Evolutionary conservation across 768 basidiomycete genomes (phyloP).

Genomic region (Leccinellum rugosiceps): DNA sequence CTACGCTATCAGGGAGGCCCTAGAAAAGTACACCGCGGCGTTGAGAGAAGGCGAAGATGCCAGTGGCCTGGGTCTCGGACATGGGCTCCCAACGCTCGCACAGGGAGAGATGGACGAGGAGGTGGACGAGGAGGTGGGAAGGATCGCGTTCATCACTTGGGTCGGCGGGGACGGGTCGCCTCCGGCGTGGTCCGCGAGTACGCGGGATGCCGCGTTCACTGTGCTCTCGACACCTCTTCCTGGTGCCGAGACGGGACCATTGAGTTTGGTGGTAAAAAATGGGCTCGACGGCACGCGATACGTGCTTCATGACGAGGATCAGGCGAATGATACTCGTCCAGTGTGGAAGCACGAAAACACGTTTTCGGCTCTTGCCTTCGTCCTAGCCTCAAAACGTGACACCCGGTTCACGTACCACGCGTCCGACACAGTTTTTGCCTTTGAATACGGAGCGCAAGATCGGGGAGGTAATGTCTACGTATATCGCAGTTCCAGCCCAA

Average conservation of each 20-base stretch:
- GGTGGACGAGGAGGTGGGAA: slow-evolving; percentile 73
- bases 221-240: slow-evolving; percentile 75
- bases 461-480: slow-evolving; percentile 84
- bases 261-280: slow-evolving; percentile 61
- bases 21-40: slow-evolving; percentile 83
- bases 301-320: slow-evolving; percentile 35
- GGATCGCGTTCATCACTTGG: slow-evolving; percentile 64
- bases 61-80: slow-evolving; percentile 61
- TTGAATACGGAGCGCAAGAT: slow-evolving; percentile 70
- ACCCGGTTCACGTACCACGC: slow-evolving; percentile 82
- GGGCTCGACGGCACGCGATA: slow-evolving; percentile 72
- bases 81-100: slow-evolving; percentile 73
- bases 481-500: slow-evolving; percentile 57
- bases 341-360: slow-evolving; percentile 79
- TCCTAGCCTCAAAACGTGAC: slow-evolving; percentile 89
- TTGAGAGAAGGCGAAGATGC: slow-evolving; percentile 56
- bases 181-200: slow-evolving; percentile 41
- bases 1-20: slow-evolving; percentile 68
- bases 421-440: slow-evolving; percentile 62
- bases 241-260: slow-evolving; percentile 33
- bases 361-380: slow-evolving; percentile 87
- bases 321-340: slow-evolving; percentile 21
- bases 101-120: slow-evolving; percentile 92
- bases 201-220: slow-evolving; percentile 38
- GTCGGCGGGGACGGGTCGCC: slow-evolving; percentile 48